A percentile compares a stretch with the other conserved stretches of the same genome.
phyloP scores from a whole-genome alignment of 371 early-diverging fungal genomes.

The Blakeslea trispora region DNA sequence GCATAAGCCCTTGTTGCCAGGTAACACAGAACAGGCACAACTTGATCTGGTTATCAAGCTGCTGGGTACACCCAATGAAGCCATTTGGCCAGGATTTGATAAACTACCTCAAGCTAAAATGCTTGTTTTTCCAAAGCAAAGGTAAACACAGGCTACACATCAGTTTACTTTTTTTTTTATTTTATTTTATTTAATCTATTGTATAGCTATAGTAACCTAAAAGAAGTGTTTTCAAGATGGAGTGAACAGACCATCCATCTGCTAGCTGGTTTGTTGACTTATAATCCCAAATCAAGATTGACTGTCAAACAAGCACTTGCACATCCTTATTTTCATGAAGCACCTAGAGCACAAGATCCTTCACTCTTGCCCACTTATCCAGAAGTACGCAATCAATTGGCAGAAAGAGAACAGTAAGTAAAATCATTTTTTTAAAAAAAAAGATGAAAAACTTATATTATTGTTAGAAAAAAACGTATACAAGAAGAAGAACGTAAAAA shows the following conservation, averaged over 20 bases:
- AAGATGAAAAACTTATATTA: not conserved
- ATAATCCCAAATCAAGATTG: slow-evolving; percentile 78
- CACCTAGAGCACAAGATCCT: slow-evolving; percentile 64
- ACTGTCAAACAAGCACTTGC: slow-evolving; percentile 71
- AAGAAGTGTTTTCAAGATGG: slow-evolving; percentile 60
- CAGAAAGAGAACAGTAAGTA: slow-evolving; percentile 45
- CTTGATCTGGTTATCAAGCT: slow-evolving; percentile 71
- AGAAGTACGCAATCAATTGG: slow-evolving; percentile 58
- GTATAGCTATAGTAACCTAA: slow-evolving; percentile 62
- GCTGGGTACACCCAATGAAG: slow-evolving; percentile 78
- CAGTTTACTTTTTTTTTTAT: too few relatives aligned
- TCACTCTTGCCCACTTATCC: slow-evolving; percentile 68
- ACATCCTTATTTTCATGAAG: slow-evolving; percentile 79
- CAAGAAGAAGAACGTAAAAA: slow-evolving; percentile 28
- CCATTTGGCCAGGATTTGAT: slow-evolving; percentile 79
- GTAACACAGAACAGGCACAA: slow-evolving; percentile 80
- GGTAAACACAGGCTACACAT: too few relatives aligned
- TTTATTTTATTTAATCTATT: too few relatives aligned
- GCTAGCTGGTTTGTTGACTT: slow-evolving; percentile 75
- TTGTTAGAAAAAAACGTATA: slow-evolving; percentile 13
- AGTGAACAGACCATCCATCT: slow-evolving; percentile 69
- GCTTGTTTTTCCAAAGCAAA: slow-evolving; percentile 56
- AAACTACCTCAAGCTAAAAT: slow-evolving; percentile 59
- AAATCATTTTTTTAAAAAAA: not conserved
- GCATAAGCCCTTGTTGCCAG: slow-evolving; percentile 80